Percentiles rank a stretch among this genome's conserved stretches.
phyloP scores from a whole-genome alignment of 2,329 filamentous ascomycete species.

The Xylaria multiplex region DNA sequence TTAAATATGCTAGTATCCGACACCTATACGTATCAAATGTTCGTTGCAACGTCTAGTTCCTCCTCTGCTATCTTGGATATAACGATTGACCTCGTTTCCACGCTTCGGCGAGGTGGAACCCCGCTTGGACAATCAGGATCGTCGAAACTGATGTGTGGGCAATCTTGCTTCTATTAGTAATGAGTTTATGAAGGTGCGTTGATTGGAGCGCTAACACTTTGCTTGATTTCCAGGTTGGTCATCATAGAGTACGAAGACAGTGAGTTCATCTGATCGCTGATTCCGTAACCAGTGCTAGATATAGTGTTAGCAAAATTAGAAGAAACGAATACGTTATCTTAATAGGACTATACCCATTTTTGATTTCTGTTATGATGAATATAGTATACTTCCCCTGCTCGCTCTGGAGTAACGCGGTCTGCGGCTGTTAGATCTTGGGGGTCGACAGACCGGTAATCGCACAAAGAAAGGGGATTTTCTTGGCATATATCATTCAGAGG shows the following conservation, averaged over 20 bases:
- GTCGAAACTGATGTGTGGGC: background rate
- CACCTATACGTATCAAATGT: too few species aligned
- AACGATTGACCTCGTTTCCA: constrained; percentile 1
- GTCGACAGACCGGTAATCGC: background rate
- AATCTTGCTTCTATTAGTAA: background rate
- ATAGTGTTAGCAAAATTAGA: too few species aligned
- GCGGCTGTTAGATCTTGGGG: background rate
- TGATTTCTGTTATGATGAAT: background rate
- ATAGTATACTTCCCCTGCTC: background rate
- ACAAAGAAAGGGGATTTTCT: background rate
- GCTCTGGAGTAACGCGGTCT: background rate
- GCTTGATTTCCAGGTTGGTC: background rate
- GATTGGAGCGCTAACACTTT: background rate
- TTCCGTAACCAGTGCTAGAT: background rate
- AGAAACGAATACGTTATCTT: too few species aligned
- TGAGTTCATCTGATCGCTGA: background rate
- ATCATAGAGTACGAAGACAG: background rate
- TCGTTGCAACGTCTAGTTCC: too few species aligned
- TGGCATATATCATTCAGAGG: background rate
- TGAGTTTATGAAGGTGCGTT: background rate
- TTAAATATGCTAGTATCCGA: too few species aligned
- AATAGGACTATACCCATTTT: background rate
- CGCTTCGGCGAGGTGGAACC: background rate
- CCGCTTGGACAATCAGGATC: background rate
- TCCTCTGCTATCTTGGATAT: background rate